These are phyloP conservation scores for Reticulascus tulasneorum DNA, from an alignment of 2,329 filamentous ascomycete genomes.

Conservation along the genomic window DNA sequence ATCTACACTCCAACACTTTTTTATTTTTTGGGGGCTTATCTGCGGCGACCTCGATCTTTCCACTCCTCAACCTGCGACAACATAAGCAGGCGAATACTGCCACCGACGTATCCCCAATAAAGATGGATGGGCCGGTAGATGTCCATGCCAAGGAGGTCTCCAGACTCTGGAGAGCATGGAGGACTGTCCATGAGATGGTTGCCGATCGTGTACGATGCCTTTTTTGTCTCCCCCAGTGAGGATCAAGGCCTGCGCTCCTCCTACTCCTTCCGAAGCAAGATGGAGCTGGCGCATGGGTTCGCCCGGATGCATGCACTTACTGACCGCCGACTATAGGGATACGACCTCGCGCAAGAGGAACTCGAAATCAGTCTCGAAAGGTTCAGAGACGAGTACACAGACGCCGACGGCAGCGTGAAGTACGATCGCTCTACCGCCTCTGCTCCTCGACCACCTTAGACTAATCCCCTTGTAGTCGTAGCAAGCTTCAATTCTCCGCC, in stretches of 20 bases:
- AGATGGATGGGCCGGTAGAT: conserved; percentile 42
- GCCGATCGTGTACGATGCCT: conserved; percentile 68
- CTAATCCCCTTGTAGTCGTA: conserved; percentile 54
- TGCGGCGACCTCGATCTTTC: neutral
- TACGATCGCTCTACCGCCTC: conserved; percentile 39
- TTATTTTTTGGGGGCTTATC: too few relatives aligned
- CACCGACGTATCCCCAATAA: conserved; percentile 8
- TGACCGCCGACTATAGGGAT: conserved; percentile 60
- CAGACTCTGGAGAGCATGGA: conserved; percentile 89
- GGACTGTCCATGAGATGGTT: conserved; percentile 93
- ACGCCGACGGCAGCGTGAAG: conserved; percentile 71
- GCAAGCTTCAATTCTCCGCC: conserved; percentile 82
- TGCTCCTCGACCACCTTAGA: conserved; percentile 2
- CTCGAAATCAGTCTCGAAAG: conserved; percentile 80
- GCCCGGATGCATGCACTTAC: too few relatives aligned
- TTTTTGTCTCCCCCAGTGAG: neutral
- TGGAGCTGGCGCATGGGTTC: too few relatives aligned
- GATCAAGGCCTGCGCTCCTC: too few relatives aligned
- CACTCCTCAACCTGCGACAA: neutral
- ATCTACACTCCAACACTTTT: too few relatives aligned
- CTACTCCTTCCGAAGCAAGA: too few relatives aligned
- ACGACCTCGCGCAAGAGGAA: conserved; percentile 87
- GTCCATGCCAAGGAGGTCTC: conserved; percentile 51
- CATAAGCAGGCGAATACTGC: conserved; percentile 1
- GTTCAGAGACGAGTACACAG: conserved; percentile 70